Base-by-base conservation (phyloP, 1,139 yeast species). In the Scheffersomyces illinoinensis region DNA sequence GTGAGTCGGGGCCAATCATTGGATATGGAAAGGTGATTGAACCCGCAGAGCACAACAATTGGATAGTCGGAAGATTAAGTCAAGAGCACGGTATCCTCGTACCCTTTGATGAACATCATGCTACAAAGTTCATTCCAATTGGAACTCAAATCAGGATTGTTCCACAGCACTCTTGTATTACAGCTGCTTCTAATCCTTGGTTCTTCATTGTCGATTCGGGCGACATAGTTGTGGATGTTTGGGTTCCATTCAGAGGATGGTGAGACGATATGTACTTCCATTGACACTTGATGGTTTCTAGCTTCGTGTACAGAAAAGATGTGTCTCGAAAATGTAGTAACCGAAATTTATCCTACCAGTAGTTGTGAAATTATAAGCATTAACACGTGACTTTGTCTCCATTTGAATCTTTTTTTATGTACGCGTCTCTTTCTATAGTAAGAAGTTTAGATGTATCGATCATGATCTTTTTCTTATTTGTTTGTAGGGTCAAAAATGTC, bases 101-200 rank as follows among this genome's bases (percentile, higher is more conserved):
- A 14, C 83, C 86, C 0, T 60, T 67, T 14, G 67, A 68, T 47
- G 70, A 65, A n/a, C 39, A 57, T 7, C 63, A 66, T 18, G 68
- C 74, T 14, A 61, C 68, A 10, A 59, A 69, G 51, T 71, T 84
- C 64, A 76, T 87, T 62, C 84, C 86, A 47, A 64, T 81, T 53
- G 90, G 93, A 1, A 80, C 87, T 1, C 81, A 82, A 56, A 77
- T 90, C 7, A 75, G 76, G 53, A 76, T 90, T 50, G 67, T 85
- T 39, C 93, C 95, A 0, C 95, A 90, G 68, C 96, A 90, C 69
- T 78, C 87, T 14, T 90, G 96, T 71, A 90, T 90, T 59, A 84
- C 91, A 1, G 90, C 91, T 53, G 87, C 88, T 5, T 77, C 86
- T 19, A 87, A 80, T 69, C 85, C 86, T 3, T 86, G 84, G 77